Evolutionary conservation across 148 eudicot genomes (phyloP), one percentile per base, ranked within the genome.

Genomic region (Nepenthes mirabilis): DNA sequence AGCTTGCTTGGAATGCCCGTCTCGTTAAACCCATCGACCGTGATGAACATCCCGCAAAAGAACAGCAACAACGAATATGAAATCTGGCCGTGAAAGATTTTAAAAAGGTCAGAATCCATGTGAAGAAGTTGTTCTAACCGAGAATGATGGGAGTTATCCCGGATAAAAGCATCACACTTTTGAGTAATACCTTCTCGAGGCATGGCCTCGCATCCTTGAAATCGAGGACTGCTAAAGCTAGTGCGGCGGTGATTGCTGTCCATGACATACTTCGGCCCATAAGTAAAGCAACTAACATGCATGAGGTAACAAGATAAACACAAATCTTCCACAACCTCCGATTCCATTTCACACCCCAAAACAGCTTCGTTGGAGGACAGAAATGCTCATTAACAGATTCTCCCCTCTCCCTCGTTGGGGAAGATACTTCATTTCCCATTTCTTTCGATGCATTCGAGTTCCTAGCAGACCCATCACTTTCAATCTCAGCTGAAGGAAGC

Each of bases 251-350:
- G 59, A 83, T 65, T 37, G 88, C 83, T 52, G 83, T 74, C 85
- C 88, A 86, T 51, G 94, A 86, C 86, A 86, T 86, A 58, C 80
- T 73, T 48, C 79, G 68, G 7, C 88, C 91, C 69, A 69, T 48
- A 7, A 86, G 79, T 73, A 83, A 65, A 14, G 82, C 68, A 37
- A 80, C 65, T 47, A 86, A 57, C 93, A 83, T 86, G 40, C 88
- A 88, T 9, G 77, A 3, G 5, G 83, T 80, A 36, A 83, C 75
- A 34, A 74, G 65, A 64, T 86, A 86, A 36, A 83, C 93, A 62
- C 86, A 68, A 7, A 64, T 35, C 68, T 83, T 86, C 88, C 88
- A 83, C 14, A 78, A 56, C 9, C 66, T 33, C 57, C 64, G 64
- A 71, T 14, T 68, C 64, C 47, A 37, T 64, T 43, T 62, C 70